Conservation (phyloP, 331 rosid species). For the Erythrophleum ivorense region DNA sequence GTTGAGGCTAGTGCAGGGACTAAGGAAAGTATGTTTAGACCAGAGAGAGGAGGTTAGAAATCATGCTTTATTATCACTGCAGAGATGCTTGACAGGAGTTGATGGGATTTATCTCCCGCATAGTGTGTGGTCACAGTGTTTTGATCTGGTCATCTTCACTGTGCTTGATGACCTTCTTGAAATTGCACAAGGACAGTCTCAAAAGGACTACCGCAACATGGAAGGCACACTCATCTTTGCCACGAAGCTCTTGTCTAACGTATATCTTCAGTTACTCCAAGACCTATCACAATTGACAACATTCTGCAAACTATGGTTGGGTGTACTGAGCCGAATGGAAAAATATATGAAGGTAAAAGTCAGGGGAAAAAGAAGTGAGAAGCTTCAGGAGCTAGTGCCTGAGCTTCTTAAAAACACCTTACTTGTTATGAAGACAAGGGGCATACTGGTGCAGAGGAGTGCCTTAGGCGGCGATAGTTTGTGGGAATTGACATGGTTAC, state of each 20-base stretch:
- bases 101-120: slow-evolving; percentile 67
- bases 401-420: slow-evolving; percentile 85
- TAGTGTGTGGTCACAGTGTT: slow-evolving; percentile 82
- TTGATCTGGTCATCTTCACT: slow-evolving; percentile 80
- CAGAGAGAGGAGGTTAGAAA: slow-evolving; percentile 97
- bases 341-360: slow-evolving; percentile 74
- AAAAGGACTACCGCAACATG: slow-evolving; percentile 86
- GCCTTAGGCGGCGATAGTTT: slow-evolving; percentile 76
- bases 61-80: slow-evolving; percentile 77
- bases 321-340: slow-evolving; percentile 77
- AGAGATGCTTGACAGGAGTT: slow-evolving; percentile 77
- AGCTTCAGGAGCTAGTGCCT: slow-evolving; percentile 86
- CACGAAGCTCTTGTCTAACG: slow-evolving; percentile 80
- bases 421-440: slow-evolving; percentile 76
- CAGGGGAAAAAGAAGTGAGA: slow-evolving; percentile 79
- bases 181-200: slow-evolving; percentile 78
- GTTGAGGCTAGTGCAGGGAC: slow-evolving; percentile 88
- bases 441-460: slow-evolving; percentile 66
- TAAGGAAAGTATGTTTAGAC: slow-evolving; percentile 94
- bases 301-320: slow-evolving; percentile 89
- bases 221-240: slow-evolving; percentile 87
- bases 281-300: slow-evolving; percentile 67
- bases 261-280: slow-evolving; percentile 74
- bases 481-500: slow-evolving; percentile 93
- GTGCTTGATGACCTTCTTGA: slow-evolving; percentile 88